Percentiles rank a stretch among this genome's conserved stretches.
phyloP scores from a whole-genome alignment of 2,329 filamentous ascomycete genomes.

The Monosporascus sp. region DNA sequence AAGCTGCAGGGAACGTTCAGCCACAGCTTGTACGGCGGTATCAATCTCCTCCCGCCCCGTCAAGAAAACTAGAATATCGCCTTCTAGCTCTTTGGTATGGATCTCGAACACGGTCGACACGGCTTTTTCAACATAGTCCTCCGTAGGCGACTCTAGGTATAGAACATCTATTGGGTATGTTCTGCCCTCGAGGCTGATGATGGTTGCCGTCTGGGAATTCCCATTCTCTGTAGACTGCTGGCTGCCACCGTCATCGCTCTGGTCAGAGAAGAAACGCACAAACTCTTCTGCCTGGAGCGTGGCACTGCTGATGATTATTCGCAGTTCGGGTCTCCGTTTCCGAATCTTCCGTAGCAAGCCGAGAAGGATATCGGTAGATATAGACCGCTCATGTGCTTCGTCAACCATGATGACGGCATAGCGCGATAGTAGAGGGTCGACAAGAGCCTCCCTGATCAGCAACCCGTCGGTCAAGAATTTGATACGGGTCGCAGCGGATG shows the following conservation, averaged over 20 bases:
- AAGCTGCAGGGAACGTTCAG: conserved; percentile 63
- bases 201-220: conserved; percentile 38
- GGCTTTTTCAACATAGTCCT: conserved; percentile 81
- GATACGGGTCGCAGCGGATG: conserved; percentile 77
- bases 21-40: conserved; percentile 68
- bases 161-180: conserved; percentile 85
- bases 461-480: conserved; percentile 96
- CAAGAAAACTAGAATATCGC: conserved; percentile 86
- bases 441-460: conserved; percentile 82
- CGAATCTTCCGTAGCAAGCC: conserved; percentile 88
- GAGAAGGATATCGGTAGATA: conserved; percentile 86
- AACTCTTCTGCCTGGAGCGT: conserved; percentile 89
- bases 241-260: conserved; percentile 29
- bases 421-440: conserved; percentile 82
- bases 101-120: conserved; percentile 84
- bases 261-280: conserved; percentile 63
- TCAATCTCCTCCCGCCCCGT: conserved; percentile 95
- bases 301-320: conserved; percentile 88
- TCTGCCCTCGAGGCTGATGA: conserved; percentile 81
- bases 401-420: conserved; percentile 98
- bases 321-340: conserved; percentile 71
- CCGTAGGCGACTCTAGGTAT: conserved; percentile 70
- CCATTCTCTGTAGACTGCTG: conserved; percentile 21
- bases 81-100: conserved; percentile 70
- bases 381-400: conserved; percentile 88